Evolutionary conservation across 176 grass and related monocot species (phyloP).

Genomic region (Ampelocalamus luodianensis): DNA sequence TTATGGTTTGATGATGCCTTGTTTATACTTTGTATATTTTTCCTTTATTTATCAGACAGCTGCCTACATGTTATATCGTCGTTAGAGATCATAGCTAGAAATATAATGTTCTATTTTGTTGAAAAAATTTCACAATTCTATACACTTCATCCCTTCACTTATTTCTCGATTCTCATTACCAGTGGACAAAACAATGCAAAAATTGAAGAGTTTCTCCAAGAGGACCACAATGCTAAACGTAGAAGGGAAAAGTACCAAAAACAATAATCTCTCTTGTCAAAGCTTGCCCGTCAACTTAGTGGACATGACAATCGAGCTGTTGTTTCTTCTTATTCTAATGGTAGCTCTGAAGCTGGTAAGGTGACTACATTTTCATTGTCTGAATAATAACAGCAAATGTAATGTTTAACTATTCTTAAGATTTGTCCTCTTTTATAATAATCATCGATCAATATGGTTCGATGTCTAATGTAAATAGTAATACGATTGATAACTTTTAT

Average conservation of each 20-base stretch:
- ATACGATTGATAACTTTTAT: neutral
- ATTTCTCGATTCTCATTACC: constrained; percentile 42
- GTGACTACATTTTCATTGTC: neutral
- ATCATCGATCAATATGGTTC: neutral
- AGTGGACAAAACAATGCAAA: constrained; percentile 79
- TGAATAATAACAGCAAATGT: constrained; percentile 1
- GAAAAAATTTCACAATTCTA: neutral
- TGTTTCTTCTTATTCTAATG: constrained; percentile 65
- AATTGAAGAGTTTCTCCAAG: constrained; percentile 91
- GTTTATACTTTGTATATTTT: neutral
- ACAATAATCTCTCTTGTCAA: constrained; percentile 85
- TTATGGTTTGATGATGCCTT: constrained; percentile 7
- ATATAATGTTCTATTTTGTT: neutral
- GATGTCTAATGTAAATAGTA: neutral
- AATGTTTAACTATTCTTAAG: constrained; percentile 1
- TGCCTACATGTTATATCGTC: neutral
- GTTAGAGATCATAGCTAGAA: neutral
- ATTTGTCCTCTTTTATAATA: neutral
- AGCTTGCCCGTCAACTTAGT: constrained; percentile 85
- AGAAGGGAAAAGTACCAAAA: constrained; percentile 81
- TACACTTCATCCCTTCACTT: constrained; percentile 3
- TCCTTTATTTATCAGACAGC: neutral
- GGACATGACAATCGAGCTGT: constrained; percentile 82
- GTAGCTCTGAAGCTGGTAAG: constrained; percentile 61
- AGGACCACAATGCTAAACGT: constrained; percentile 87